Evolutionary conservation across 768 basidiomycete genomes (phyloP).

Genomic region (Xerocomus brunneocitrinus): DNA sequence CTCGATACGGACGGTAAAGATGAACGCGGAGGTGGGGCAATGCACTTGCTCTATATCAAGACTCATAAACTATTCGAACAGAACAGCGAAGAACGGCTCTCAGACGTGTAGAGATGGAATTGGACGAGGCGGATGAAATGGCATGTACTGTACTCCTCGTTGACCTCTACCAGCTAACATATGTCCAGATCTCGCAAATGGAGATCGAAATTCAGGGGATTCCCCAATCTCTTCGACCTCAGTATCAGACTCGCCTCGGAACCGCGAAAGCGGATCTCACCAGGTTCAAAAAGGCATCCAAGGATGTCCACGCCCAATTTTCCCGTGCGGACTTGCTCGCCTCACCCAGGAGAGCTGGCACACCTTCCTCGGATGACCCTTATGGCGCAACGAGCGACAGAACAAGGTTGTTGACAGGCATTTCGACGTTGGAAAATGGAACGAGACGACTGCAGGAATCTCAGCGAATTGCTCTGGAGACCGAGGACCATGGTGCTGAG

Average conservation of each 20-base stretch:
- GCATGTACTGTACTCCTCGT: slow-evolving; percentile 37
- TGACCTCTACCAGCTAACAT: slow-evolving; percentile 2
- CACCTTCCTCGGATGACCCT: slow-evolving; percentile 69
- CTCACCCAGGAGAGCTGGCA: slow-evolving; percentile 34
- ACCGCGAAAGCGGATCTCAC: slow-evolving; percentile 71
- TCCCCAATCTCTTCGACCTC: slow-evolving; percentile 74
- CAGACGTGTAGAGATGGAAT: slow-evolving; percentile 85
- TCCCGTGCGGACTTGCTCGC: slow-evolving; percentile 78
- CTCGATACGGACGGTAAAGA: slow-evolving; percentile 67
- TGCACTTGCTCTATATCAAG: neutral
- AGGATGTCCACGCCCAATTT: slow-evolving; percentile 64
- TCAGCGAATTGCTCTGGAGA: slow-evolving; percentile 90
- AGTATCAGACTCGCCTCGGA: slow-evolving; percentile 72
- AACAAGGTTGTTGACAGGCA: slow-evolving; percentile 74
- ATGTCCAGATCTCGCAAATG: slow-evolving; percentile 89
- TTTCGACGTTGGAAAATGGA: slow-evolving; percentile 77
- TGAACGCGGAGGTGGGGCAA: slow-evolving; percentile 60
- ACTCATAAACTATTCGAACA: slow-evolving; percentile 27
- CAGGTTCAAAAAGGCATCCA: slow-evolving; percentile 75
- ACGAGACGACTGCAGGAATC: slow-evolving; percentile 81
- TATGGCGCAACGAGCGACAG: slow-evolving; percentile 69
- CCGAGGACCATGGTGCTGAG: slow-evolving; percentile 92
- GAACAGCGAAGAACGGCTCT: slow-evolving; percentile 80
- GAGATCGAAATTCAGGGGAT: slow-evolving; percentile 97
- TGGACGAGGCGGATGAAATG: slow-evolving; percentile 99